Evolutionary conservation across 192 early-diverging fungal genomes (phyloP).

Genomic region (Backusella luteola): DNA sequence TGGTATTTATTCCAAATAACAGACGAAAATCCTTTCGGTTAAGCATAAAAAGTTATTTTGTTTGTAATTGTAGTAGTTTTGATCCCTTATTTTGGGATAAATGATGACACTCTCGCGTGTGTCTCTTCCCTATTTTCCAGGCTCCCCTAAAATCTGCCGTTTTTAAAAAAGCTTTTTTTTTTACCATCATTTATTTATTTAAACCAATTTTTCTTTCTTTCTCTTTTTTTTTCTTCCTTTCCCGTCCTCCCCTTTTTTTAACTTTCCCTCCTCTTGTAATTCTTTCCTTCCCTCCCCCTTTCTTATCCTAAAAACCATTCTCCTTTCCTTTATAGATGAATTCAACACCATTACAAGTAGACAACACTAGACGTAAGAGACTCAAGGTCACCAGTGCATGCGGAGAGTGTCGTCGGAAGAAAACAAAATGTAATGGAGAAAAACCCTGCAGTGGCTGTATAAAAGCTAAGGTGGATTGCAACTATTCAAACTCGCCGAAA

Average conservation of each 20-base stretch:
- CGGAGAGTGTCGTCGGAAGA: constrained; percentile 26
- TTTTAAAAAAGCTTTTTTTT: neutral
- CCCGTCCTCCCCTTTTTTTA: constrained; percentile 1
- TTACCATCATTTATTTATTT: constrained; percentile 12
- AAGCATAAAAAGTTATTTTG: neutral
- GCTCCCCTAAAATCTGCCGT: neutral
- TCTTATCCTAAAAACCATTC: neutral
- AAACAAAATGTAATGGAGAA: constrained; percentile 27
- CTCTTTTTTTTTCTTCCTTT: neutral
- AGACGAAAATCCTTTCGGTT: neutral
- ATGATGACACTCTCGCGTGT: constrained; percentile 4
- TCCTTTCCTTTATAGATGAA: constrained; percentile 4
- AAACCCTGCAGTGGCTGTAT: constrained; percentile 25
- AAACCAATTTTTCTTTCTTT: neutral
- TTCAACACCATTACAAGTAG: neutral
- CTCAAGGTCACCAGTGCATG: constrained; percentile 26
- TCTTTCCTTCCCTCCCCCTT: neutral
- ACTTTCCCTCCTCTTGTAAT: neutral
- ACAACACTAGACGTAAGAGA: constrained; percentile 21
- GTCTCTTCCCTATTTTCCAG: constrained; percentile 4
- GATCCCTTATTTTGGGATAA: neutral
- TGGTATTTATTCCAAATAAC: neutral
- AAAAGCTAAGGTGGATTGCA: constrained; percentile 19
- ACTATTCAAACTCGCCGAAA: constrained; percentile 20
- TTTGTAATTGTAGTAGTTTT: neutral